A percentile compares a stretch with the other conserved stretches of the same genome.
Evolutionary conservation across 441 rosid species (phyloP).

Genomic region (Mallotus japonicus): DNA sequence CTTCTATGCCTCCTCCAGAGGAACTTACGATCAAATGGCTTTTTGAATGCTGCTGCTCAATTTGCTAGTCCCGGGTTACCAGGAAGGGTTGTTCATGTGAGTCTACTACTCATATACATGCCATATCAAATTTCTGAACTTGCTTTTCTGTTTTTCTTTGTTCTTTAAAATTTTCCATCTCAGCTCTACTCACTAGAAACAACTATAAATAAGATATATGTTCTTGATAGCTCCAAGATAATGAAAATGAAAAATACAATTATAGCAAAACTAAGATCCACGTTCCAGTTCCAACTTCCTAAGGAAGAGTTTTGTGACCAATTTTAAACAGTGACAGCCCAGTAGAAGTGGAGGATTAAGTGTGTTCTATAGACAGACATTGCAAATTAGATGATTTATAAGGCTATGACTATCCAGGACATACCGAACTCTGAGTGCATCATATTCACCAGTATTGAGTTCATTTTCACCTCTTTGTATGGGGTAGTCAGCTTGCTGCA

Average conservation of each 20-base stretch:
- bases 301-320: not conserved
- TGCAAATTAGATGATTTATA: too few species aligned
- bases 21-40: conserved; percentile 75
- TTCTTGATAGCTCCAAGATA: not conserved
- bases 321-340: not conserved
- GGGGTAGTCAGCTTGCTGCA: not conserved
- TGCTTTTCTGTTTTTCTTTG: not conserved
- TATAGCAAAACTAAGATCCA: not conserved
- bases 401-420: not conserved
- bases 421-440: not conserved
- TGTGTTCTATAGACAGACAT: too few species aligned
- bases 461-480: not conserved
- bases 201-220: not conserved
- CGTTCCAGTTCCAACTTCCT: not conserved
- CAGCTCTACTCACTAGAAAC: not conserved
- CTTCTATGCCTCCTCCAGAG: conserved; percentile 93
- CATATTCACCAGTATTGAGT: not conserved
- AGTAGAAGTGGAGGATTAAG: not conserved
- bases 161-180: not conserved
- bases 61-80: conserved; percentile 57
- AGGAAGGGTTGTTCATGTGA: conserved; percentile 74
- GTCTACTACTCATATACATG: conserved; percentile 16
- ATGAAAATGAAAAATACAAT: not conserved
- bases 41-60: conserved; percentile 56
- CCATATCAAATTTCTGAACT: not conserved